A percentile compares a stretch with the other conserved stretches of the same genome.
phyloP scores from a whole-genome alignment of 176 grass and related monocot species.

The Saccharum officinarum region DNA sequence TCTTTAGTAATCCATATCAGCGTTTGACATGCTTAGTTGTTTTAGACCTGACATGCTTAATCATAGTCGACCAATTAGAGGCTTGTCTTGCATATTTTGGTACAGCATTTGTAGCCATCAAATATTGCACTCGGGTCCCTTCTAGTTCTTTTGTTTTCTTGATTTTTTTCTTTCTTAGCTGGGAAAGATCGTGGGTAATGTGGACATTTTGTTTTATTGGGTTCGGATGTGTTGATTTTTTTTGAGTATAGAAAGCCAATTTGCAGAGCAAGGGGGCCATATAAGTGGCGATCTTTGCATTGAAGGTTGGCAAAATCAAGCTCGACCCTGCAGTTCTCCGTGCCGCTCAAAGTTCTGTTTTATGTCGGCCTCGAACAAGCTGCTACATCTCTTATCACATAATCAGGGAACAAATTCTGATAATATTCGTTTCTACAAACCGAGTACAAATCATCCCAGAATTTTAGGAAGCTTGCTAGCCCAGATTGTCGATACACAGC shows the following conservation, averaged over 20 bases:
- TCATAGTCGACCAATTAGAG: background rate
- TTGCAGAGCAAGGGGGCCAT: conserved; percentile 54
- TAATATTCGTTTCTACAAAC: background rate
- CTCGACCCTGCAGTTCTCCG: conserved; percentile 49
- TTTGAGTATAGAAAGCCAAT: conserved; percentile 41
- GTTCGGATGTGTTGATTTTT: background rate
- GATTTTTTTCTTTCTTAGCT: background rate
- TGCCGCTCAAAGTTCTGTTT: conserved; percentile 53
- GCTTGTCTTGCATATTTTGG: background rate
- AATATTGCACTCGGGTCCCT: background rate
- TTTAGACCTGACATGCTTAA: background rate
- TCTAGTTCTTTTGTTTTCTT: background rate
- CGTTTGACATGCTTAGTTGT: background rate
- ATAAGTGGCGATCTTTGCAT: conserved; percentile 61
- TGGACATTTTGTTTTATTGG: background rate
- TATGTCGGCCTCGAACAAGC: conserved; percentile 74
- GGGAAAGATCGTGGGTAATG: background rate
- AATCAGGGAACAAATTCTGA: background rate
- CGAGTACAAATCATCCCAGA: background rate
- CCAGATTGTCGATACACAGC: background rate
- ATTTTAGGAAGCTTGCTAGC: background rate
- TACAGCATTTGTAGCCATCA: background rate
- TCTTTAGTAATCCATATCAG: background rate
- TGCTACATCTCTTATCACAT: conserved; percentile 40
- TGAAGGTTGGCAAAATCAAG: conserved; percentile 66